Evolutionary conservation across 1,284 basidiomycete species (phyloP).

Genomic region (Tilletiopsis washingtonensis): DNA sequence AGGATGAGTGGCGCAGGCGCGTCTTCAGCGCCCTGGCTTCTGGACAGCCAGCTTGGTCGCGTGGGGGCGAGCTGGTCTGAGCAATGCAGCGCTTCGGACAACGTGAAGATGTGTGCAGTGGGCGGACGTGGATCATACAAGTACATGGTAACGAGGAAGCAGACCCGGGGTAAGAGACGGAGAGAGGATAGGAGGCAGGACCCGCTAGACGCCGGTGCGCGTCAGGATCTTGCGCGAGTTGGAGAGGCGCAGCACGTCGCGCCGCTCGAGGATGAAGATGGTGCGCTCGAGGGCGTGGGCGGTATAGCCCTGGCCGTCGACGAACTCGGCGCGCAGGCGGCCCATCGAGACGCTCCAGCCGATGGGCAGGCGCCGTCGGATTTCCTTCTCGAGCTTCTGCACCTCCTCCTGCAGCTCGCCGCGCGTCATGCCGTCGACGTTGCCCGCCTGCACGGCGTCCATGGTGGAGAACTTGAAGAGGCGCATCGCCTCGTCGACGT

Average conservation of each 20-base stretch:
- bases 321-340: conserved; percentile 88
- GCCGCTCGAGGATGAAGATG: conserved; percentile 85
- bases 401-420: conserved; percentile 93
- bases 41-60: no score
- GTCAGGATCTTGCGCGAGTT: conserved; percentile 44
- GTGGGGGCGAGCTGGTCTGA: no score
- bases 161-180: no score
- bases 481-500: conserved; percentile 96
- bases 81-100: no score
- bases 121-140: no score
- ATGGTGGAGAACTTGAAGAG: conserved; percentile 98
- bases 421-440: conserved; percentile 84
- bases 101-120: no score
- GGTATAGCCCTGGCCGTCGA: conserved; percentile 67
- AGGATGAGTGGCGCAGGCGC: no score
- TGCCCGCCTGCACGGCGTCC: conserved; percentile 92
- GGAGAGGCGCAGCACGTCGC: conserved; percentile 85
- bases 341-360: conserved; percentile 97
- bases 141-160: no score
- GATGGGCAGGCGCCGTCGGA: conserved; percentile 78
- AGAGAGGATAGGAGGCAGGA: no score
- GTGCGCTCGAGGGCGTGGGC: conserved; percentile 82
- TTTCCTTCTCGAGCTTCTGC: conserved; percentile 80
- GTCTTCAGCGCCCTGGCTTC: no score
- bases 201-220: conserved; percentile 43